Evolutionary conservation across 345 rosid genomes (phyloP).

Genomic region (Pugionium dolabratum): DNA sequence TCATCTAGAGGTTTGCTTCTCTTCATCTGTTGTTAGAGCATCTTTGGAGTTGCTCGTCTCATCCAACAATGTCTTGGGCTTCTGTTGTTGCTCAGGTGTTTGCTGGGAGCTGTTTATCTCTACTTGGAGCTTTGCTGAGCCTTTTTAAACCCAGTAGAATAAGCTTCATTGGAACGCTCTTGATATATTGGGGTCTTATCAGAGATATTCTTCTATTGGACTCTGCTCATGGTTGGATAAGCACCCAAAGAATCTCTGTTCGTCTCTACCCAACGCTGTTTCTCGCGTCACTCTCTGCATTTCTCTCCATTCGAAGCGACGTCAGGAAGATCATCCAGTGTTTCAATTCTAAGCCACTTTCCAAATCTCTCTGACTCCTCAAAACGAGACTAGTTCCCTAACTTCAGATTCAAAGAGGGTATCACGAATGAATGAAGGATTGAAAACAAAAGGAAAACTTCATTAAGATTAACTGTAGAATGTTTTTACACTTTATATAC

Average conservation of each 20-base stretch:
- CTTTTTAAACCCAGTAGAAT: conserved; percentile 52
- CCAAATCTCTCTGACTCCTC: too few relatives aligned
- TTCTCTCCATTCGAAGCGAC: too few relatives aligned
- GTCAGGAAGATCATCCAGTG: too few relatives aligned
- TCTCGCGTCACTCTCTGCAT: too few relatives aligned
- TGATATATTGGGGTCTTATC: conserved; percentile 62
- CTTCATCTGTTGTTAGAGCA: not conserved
- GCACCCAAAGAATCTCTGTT: conserved; percentile 14
- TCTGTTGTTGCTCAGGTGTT: conserved; percentile 48
- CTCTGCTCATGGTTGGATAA: conserved; percentile 3
- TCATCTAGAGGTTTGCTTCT: conserved; percentile 60
- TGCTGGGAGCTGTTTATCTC: conserved; percentile 72
- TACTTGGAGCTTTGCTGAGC: conserved; percentile 65
- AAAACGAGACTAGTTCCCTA: too few relatives aligned
- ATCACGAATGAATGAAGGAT: too few relatives aligned
- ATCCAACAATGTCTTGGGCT: not conserved
- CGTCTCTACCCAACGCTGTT: conserved; percentile 31
- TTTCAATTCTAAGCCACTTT: too few relatives aligned
- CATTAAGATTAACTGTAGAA: too few relatives aligned
- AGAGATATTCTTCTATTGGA: conserved; percentile 46
- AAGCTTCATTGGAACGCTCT: conserved; percentile 62
- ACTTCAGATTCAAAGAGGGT: too few relatives aligned
- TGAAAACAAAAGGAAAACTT: too few relatives aligned
- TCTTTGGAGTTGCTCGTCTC: not conserved
- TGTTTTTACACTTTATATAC: too few relatives aligned